These are phyloP conservation scores for Diospyros lotus DNA, from an alignment of 148 eudicot species.

Conservation along the genomic window DNA sequence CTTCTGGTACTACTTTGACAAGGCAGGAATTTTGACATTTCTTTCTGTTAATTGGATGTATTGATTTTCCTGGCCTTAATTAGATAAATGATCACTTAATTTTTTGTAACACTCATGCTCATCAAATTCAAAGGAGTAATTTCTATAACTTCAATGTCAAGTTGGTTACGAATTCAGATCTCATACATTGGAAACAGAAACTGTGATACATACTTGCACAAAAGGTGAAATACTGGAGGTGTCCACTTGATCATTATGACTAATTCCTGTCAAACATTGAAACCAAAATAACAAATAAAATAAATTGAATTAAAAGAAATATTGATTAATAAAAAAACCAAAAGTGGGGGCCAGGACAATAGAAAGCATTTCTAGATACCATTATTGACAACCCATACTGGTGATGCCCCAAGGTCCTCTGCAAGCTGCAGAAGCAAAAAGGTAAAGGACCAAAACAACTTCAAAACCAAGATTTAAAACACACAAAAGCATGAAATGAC, in stretches of 20 bases:
- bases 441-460: background rate
- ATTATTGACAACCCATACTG: constrained; percentile 87
- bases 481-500: constrained; percentile 4
- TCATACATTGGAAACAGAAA: constrained; percentile 2
- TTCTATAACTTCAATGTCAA: background rate
- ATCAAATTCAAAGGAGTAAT: background rate
- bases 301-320: background rate
- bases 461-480: background rate
- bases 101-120: background rate
- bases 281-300: background rate
- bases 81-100: background rate
- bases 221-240: constrained; percentile 49
- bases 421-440: constrained; percentile 57
- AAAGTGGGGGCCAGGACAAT: background rate
- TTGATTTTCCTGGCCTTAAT: background rate
- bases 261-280: constrained; percentile 40
- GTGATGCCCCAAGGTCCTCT: constrained; percentile 85
- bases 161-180: background rate
- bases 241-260: constrained; percentile 63
- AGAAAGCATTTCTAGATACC: constrained; percentile 35
- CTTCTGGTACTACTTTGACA: background rate
- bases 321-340: background rate
- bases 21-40: no score
- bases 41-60: background rate
- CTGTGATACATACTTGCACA: constrained; percentile 51